Percentiles rank a stretch among this genome's conserved stretches.
phyloP scores from a whole-genome alignment of 768 basidiomycete species.

The Suillus clintonianus region DNA sequence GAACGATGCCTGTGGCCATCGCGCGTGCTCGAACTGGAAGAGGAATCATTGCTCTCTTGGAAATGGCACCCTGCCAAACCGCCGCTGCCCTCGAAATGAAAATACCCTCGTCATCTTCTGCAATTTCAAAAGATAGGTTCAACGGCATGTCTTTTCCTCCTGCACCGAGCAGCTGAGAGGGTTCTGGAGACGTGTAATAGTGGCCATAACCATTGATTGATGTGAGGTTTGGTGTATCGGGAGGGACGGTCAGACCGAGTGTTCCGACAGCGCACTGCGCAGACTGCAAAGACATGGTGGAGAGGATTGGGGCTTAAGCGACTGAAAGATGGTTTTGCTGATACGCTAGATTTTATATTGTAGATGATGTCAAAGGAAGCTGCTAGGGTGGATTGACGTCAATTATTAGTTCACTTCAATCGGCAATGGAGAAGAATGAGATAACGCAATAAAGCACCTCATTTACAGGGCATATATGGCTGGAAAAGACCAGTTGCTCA shows the following conservation, averaged over 20 bases:
- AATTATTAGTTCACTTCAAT: background rate
- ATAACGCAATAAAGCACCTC: slow-evolving; percentile 4
- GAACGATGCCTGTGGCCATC: background rate
- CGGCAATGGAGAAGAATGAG: background rate
- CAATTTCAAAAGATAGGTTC: slow-evolving; percentile 1
- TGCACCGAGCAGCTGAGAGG: background rate
- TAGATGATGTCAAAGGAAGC: background rate
- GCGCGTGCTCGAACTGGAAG: background rate
- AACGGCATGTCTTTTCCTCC: background rate
- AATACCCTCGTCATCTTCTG: slow-evolving; percentile 3
- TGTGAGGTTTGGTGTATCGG: background rate
- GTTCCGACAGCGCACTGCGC: background rate
- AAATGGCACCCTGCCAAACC: background rate
- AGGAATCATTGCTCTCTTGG: slow-evolving; percentile 1
- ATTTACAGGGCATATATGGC: background rate
- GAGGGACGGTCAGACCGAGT: background rate
- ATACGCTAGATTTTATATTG: background rate
- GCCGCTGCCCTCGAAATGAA: slow-evolving; percentile 2
- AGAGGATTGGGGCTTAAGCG: background rate
- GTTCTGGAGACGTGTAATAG: slow-evolving; percentile 2
- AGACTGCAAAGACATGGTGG: background rate
- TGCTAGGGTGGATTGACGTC: background rate
- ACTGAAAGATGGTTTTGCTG: background rate
- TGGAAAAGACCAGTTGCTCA: background rate
- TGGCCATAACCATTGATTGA: background rate